Evolutionary conservation across 371 early-diverging fungal species (phyloP), one percentile per base, ranked within the genome.

Genomic region (Mucor piriformis): DNA sequence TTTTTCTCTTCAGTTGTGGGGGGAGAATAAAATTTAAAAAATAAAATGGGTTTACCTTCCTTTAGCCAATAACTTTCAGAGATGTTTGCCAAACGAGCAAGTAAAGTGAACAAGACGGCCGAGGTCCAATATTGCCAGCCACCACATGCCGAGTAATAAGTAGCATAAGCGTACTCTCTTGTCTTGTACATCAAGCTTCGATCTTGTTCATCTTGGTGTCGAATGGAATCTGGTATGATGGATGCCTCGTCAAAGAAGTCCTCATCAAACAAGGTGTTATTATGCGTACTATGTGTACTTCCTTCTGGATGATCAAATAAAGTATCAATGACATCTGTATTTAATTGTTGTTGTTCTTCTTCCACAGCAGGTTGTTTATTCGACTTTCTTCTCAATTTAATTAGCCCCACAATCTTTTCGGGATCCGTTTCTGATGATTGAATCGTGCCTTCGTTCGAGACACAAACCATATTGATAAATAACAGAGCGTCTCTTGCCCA

Each of bases 401-500:
- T 66, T 6, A 61, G 16, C 0, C 15, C 34, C 1, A 50, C 57
- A 23, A 66, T 66, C 34, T 47, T 38, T 42, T 59, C 60, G 0
- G 66, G 48, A 15, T 66, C 54, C 15, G 57, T 54, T 16, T 66
- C 62, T 1, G 32, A 23, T 0, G 53, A 8, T 4, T 56, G 40
- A 6, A 61, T 32, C 16, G 8, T 23, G 0, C 57, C 57, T 16
- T 49, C 43, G 3, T 54, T 20, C 1, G 13, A 2, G 1, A 48
- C 34, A 37, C n/a, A 12, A 10, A 67, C 63, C 34, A 75, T 46
- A 1, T 50, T 29, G 1, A 88, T 87, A 16, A 92, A 70, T 43
- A 83, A 74, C n/a, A 78, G 74, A n/a, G 86, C 87, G 59, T 85
- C 80, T 0, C 87, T 82, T 24, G 94, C 67, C 57, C 92, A 88